Evolutionary conservation across 352 stramenopile species (phyloP).

Genomic region (Globisporangium viniferum): DNA sequence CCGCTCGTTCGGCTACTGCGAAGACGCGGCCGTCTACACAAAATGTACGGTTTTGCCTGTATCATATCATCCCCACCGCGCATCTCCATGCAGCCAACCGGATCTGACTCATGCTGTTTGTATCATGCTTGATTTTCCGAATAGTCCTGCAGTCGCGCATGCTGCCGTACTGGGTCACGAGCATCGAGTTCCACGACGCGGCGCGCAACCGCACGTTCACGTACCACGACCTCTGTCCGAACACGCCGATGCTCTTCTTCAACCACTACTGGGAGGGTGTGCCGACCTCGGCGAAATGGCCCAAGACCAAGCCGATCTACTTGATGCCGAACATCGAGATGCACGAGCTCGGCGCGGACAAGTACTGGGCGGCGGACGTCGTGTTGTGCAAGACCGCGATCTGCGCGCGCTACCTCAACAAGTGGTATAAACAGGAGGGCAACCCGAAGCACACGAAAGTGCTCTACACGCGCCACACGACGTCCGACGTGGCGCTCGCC

Average conservation of each 20-base stretch:
- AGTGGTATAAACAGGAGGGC: constrained; percentile 49
- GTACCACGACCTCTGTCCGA: constrained; percentile 59
- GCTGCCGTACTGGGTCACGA: constrained; percentile 46
- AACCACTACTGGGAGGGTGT: constrained; percentile 55
- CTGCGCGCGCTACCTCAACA: constrained; percentile 34
- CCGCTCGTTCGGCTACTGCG: constrained; percentile 60
- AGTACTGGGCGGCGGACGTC: constrained; percentile 44
- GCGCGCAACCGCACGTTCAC: constrained; percentile 21
- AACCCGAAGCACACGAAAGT: constrained; percentile 29
- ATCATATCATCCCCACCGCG: not conserved
- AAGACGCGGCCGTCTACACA: constrained; percentile 58
- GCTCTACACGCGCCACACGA: constrained; percentile 55
- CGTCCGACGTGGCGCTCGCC: constrained; percentile 37
- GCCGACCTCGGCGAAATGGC: constrained; percentile 25
- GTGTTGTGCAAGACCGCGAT: constrained; percentile 58
- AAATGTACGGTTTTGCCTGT: constrained; percentile 36
- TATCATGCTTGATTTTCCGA: not conserved
- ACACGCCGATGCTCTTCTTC: constrained; percentile 50
- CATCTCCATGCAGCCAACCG: not conserved
- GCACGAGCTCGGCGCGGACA: constrained; percentile 39
- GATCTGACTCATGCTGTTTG: not conserved
- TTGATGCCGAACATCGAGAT: constrained; percentile 58
- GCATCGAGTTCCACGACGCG: constrained; percentile 29
- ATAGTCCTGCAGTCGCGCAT: constrained; percentile 41
- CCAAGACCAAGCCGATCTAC: constrained; percentile 36